These are phyloP conservation scores for Iodosphaeria phyllophila DNA, from an alignment of 2,329 filamentous ascomycete species.

Conservation along the genomic window DNA sequence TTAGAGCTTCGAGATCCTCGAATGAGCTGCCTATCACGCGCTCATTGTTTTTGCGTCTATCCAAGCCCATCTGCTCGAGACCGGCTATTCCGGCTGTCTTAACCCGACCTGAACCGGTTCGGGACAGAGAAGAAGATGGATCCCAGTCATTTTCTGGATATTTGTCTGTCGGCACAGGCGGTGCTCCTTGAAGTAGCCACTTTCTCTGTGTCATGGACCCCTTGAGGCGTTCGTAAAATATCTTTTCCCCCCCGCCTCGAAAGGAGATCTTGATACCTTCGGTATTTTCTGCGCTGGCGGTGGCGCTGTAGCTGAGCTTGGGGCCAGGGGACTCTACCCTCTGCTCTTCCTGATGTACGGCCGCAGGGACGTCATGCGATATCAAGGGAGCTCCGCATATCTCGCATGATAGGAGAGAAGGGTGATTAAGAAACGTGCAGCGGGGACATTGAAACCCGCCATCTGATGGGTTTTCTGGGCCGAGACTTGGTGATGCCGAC, in stretches of 20 bases:
- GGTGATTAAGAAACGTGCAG: conserved; percentile 89
- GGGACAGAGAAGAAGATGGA: conserved; percentile 11
- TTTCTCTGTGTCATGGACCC: conserved; percentile 79
- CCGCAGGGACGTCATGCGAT: conserved; percentile 25
- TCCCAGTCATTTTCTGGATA: no score
- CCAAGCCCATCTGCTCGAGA: conserved; percentile 67
- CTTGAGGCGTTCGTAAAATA: conserved; percentile 79
- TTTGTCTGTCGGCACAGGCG: conserved; percentile 48
- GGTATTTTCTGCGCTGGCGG: conserved; percentile 31
- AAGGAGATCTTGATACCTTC: conserved; percentile 88
- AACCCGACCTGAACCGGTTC: conserved; percentile 13
- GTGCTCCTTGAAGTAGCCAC: conserved; percentile 83
- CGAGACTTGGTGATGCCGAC: conserved; percentile 5
- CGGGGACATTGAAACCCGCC: conserved; percentile 50
- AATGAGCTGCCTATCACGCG: conserved; percentile 84
- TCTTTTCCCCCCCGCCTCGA: conserved; percentile 69
- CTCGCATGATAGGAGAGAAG: conserved; percentile 70
- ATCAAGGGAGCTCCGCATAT: conserved; percentile 70
- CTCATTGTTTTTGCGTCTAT: conserved; percentile 83
- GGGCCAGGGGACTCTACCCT: conserved; percentile 68
- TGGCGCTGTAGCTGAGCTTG: conserved; percentile 24
- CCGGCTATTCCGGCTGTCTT: conserved; percentile 80
- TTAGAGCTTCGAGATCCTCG: conserved; percentile 87
- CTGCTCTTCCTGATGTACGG: conserved; percentile 19
- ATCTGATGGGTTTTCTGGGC: conserved; percentile 4